These are phyloP conservation scores for Omphalea diandra DNA, from an alignment of 441 rosid species.

Conservation along the genomic window DNA sequence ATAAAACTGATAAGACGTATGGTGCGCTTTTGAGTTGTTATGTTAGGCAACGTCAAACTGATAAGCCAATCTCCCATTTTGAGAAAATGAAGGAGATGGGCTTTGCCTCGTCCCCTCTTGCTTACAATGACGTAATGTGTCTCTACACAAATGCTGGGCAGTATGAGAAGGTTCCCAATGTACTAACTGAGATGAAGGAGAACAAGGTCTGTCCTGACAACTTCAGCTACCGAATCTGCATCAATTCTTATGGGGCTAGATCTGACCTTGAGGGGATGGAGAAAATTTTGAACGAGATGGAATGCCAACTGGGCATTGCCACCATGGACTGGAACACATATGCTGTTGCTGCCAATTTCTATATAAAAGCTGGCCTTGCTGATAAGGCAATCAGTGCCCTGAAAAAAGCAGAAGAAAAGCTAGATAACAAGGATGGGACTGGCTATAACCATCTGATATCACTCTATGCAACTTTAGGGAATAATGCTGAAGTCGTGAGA, in stretches of 20 bases:
- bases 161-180: slow-evolving; percentile 55
- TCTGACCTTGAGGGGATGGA: slow-evolving; percentile 58
- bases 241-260: slow-evolving; percentile 63
- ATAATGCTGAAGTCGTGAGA: slow-evolving; percentile 57
- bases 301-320: slow-evolving; percentile 39
- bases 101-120: slow-evolving; percentile 46
- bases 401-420: slow-evolving; percentile 52
- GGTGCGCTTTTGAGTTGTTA: slow-evolving; percentile 86
- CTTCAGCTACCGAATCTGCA: slow-evolving; percentile 73
- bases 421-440: slow-evolving; percentile 65
- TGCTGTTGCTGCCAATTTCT: slow-evolving; percentile 69
- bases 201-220: slow-evolving; percentile 60
- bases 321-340: slow-evolving; percentile 88
- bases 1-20: slow-evolving; percentile 67
- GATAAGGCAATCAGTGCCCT: slow-evolving; percentile 50
- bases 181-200: slow-evolving; percentile 69
- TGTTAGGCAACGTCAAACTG: slow-evolving; percentile 56
- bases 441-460: slow-evolving; percentile 73
- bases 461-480: slow-evolving; percentile 64
- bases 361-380: slow-evolving; percentile 46
- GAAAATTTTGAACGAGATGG: slow-evolving; percentile 60
- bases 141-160: slow-evolving; percentile 55
- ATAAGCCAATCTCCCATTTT: slow-evolving; percentile 54
- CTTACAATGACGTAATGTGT: slow-evolving; percentile 80
- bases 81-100: slow-evolving; percentile 72